Evolutionary conservation across 2,329 filamentous ascomycete genomes (phyloP).

Genomic region (Thermomyces lanuginosus): DNA sequence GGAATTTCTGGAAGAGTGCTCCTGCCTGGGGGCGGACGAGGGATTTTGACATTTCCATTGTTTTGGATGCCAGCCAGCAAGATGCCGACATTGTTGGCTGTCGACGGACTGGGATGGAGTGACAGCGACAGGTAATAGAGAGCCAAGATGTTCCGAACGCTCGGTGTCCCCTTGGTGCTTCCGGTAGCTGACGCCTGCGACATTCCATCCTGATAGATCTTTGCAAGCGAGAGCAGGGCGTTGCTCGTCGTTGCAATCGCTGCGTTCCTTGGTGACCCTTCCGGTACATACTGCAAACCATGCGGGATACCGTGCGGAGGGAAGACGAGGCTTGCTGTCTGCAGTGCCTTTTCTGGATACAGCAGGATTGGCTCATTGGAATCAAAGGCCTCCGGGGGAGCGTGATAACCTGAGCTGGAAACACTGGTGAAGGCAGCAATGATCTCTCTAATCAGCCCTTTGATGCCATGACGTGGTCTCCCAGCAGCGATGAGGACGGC

Average conservation of each 20-base stretch:
- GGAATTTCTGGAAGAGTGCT: slow-evolving; percentile 40
- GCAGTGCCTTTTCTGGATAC: slow-evolving; percentile 64
- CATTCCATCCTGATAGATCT: slow-evolving; percentile 95
- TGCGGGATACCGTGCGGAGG: slow-evolving; percentile 58
- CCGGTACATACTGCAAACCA: slow-evolving; percentile 55
- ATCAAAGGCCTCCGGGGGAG: slow-evolving; percentile 18
- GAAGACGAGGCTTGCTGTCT: slow-evolving; percentile 73
- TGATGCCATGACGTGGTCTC: slow-evolving; percentile 51
- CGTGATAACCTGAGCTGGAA: slow-evolving; percentile 21
- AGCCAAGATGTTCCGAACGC: slow-evolving; percentile 80
- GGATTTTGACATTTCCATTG: slow-evolving; percentile 27
- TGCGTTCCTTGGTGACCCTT: slow-evolving; percentile 56
- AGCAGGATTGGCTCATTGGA: slow-evolving; percentile 53
- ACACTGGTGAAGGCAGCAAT: slow-evolving; percentile 49
- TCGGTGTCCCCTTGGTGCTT: slow-evolving; percentile 46
- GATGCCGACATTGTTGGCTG: slow-evolving; percentile 95
- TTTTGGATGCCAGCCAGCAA: slow-evolving; percentile 90
- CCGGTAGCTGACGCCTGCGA: slow-evolving; percentile 49
- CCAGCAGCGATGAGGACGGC: slow-evolving; percentile 80
- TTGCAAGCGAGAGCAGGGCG: slow-evolving; percentile 80
- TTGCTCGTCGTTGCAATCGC: slow-evolving; percentile 91
- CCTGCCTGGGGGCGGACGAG: slow-evolving; percentile 19
- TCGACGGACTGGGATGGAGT: slow-evolving; percentile 87
- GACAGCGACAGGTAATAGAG: slow-evolving; percentile 92
- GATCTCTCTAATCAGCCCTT: slow-evolving; percentile 62